phyloP scores from a whole-genome alignment of 164 flowering plant genomes.

The Cinnamomum chago region DNA sequence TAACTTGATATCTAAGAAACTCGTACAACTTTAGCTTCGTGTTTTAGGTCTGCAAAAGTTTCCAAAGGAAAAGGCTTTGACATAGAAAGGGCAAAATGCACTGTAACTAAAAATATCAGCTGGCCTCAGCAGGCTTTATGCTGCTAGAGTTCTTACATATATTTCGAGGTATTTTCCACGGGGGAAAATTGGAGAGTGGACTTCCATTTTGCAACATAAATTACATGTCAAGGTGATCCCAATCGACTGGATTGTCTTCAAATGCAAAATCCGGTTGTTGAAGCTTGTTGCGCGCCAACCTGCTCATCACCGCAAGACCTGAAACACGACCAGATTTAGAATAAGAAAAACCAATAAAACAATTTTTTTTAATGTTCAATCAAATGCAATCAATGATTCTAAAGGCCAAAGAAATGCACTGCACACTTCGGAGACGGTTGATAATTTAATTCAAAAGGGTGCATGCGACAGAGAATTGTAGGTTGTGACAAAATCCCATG shows the following conservation, averaged over 20 bases:
- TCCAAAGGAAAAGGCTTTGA: neutral
- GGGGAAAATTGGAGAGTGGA: neutral
- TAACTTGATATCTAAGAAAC: no score
- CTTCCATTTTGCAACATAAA: neutral
- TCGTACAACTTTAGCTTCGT: no score
- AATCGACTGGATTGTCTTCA: slow-evolving; percentile 39
- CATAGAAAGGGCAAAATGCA: neutral
- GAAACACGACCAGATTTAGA: slow-evolving; percentile 12
- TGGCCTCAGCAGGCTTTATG: neutral
- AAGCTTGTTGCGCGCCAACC: slow-evolving; percentile 58
- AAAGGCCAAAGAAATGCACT: neutral
- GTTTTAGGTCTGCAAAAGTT: no score
- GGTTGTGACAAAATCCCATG: no score
- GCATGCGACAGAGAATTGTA: neutral
- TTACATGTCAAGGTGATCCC: slow-evolving; percentile 30
- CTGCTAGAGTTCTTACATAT: neutral
- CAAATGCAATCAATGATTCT: neutral
- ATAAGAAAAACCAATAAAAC: neutral
- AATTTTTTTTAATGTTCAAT: no score
- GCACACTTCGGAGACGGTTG: neutral
- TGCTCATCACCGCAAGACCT: slow-evolving; percentile 86
- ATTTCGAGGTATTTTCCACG: no score
- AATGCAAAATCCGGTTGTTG: slow-evolving; percentile 41
- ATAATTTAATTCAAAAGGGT: neutral
- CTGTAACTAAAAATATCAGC: neutral